Base-by-base conservation (phyloP, 306 rosid species). In the Quercus suber region DNA sequence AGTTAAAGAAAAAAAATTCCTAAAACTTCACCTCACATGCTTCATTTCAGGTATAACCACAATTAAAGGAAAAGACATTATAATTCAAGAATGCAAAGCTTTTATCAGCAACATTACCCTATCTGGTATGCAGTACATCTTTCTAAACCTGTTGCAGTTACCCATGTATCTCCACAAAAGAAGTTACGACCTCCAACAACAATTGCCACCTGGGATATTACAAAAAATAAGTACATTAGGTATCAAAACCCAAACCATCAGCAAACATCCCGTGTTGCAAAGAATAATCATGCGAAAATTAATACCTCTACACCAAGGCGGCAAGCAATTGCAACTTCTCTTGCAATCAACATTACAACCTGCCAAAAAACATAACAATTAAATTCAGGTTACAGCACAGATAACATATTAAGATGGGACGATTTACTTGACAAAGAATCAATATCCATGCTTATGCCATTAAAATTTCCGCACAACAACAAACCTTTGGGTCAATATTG, bases 101-200 rank as follows among this genome's bases (percentile, higher is more conserved):
- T 21, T 23, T 76, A 33, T 51, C 41, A 64, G 82, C 43, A 12
- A 82, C 84, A 84, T 87, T 83, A 95, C 99, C 99, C 97, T 78
- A 91, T 93, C 88, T 95, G 99, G 90, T 95, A 92, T 71, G 97
- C 94, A 52, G 94, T 87, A 74, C 89, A 89, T 90, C 98, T 89
- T 84, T 95, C 97, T 79, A 91, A 88, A 71, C 97, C 99, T 28
- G 97, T 92, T 21, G 93, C 73, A 63, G 83, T 88, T 58, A 95
- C 95, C 99, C 99, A 95, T 27, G 97, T 88, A 76, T 95, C 92
- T 84, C 97, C 98, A 74, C 97, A 95, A 79, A 95, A 95, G 82
- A 95, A 91, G 87, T 95, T 95, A 28, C 97, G 94, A 65, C 97
- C 98, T 49, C 99, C 99, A 84, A 92, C 95, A 73, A 95, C 94